Base-by-base conservation (phyloP, 345 rosid species). In the Bretschneidera sinensis region DNA sequence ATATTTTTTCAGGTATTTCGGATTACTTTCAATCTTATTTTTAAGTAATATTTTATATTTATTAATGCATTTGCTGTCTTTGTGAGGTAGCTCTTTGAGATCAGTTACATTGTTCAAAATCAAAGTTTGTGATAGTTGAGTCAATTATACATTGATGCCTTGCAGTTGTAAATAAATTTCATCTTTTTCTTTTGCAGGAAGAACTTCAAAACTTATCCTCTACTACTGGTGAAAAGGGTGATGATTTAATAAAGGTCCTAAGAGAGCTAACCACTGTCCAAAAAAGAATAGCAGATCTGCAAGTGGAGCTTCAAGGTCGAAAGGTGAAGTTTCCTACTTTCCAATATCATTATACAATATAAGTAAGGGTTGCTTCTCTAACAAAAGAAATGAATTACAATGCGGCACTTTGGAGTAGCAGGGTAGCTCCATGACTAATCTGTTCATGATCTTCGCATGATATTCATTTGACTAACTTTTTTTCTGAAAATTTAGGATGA, bases 251-350 rank as follows among this genome's bases (percentile, higher is more conserved):
- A 34, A 85, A 71, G 78, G 99, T 91, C 19, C 74, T 91, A 45
- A 76, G 96, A 28, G 96, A 95, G 71, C 74, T 95, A 53, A 91
- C 88, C n/a, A 58, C 81, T 63, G 96, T 95, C 5, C 97, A 91
- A 59, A 82, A 96, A 54, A 91, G 88, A 77, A 95, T 88, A 51
- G 88, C 96, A 18, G 99, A 95, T 67, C 78, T 91, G 63, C 99
- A 91, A 75, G 98, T 88, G 23, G 96, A 95, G 72, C 91, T 95
- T 73, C 97, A 95, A 80, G 99, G 99, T 50, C 80, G 99, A 69
- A 95, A 91, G 99, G 99, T 91, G 66, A 51, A 13, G 24, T 25
- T 43, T 45, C 58, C 28, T 45, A 51, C 5, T 19, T 51, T 59
- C 43, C 24, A 22, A 20, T 43, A 5, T 55, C n/a, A 17, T 19